Evolutionary conservation across 352 stramenopile genomes (phyloP), one percentile per base, ranked within the genome.

Genomic region (Blastocystis hominis): DNA sequence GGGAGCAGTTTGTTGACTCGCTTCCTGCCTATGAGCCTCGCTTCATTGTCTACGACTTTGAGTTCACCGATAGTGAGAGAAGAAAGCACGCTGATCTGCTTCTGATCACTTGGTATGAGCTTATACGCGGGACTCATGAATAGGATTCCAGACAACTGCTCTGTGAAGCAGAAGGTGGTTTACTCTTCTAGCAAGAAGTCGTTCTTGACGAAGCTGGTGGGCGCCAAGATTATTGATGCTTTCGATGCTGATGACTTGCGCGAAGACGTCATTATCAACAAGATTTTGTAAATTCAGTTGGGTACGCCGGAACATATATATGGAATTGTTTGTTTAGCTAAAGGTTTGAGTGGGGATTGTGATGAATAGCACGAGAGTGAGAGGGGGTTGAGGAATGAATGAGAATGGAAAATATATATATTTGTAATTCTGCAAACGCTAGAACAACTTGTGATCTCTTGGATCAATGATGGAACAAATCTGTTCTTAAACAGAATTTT

Each of bases 101-200:
- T 15, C 53, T 87, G 3, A 87, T 87, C 34, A 78, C 77, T 53
- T 87, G 77, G 77, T 87, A 75, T 13, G 46, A 13, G 5, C 1
- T 36, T 7, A 54, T 38, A 13, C 17, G 10, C 0, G 24, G 5
- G 3, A 3, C 55, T n/a, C 50, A 36, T 20, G 2, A 5, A 4
- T 87, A 87, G 77, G 77, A 78, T 59, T 76, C 77, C 77, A n/a
- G 61, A 87, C 34, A 87, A 87, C 54, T 78, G 77, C 66, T 75
- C 38, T 63, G 66, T 87, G 62, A 87, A 78, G 66, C 77, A 87
- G 38, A 87, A 78, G 47, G 77, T 87, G 62, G 56, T 87, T 56
- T 87, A 75, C 66, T 87, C 77, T 10, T 87, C 77, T 2, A 78
- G 77, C 44, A 75, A 87, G 66, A 75, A 78, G 62, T 50, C 77